These are phyloP conservation scores for Neoascochyta sp. DNA, from an alignment of 2,329 filamentous ascomycete genomes.

Conservation along the genomic window DNA sequence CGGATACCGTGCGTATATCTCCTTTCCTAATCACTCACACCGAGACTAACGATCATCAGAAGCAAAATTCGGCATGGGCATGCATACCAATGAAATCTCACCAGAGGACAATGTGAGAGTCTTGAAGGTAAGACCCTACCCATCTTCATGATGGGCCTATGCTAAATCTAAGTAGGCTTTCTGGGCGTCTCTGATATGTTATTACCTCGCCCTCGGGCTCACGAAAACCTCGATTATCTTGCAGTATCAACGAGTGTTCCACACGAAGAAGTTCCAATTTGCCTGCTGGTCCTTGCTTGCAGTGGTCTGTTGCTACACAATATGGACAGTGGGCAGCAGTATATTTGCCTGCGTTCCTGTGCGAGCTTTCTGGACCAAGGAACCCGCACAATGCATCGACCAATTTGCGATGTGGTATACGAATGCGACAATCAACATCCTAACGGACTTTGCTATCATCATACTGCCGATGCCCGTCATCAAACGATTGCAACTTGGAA, in stretches of 20 bases:
- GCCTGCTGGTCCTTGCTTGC: conserved; percentile 21
- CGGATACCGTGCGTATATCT: conserved; percentile 22
- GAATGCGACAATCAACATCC: conserved; percentile 32
- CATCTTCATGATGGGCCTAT: not conserved
- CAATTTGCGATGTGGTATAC: conserved; percentile 31
- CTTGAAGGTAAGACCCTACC: conserved; percentile 17
- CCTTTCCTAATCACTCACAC: not conserved
- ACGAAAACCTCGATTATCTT: conserved; percentile 35
- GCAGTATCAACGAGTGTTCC: conserved; percentile 32
- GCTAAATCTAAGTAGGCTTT: conserved; percentile 21
- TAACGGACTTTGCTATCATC: conserved; percentile 33
- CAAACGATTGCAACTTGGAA: conserved; percentile 31
- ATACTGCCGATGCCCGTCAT: conserved; percentile 36
- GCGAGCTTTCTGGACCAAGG: conserved; percentile 32
- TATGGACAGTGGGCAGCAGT: conserved; percentile 32
- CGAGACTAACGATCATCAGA: conserved; percentile 18
- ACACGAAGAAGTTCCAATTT: conserved; percentile 24
- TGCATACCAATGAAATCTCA: conserved; percentile 15
- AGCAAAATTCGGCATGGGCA: conserved; percentile 30
- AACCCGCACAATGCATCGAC: conserved; percentile 30
- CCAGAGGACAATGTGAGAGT: conserved; percentile 15
- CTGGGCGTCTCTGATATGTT: conserved; percentile 32
- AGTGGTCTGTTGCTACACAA: conserved; percentile 24
- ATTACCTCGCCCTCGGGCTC: conserved; percentile 31
- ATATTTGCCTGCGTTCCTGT: conserved; percentile 35